These are phyloP conservation scores for Beauveria brongniartii DNA, from an alignment of 2,329 filamentous ascomycete species.

Conservation along the genomic window DNA sequence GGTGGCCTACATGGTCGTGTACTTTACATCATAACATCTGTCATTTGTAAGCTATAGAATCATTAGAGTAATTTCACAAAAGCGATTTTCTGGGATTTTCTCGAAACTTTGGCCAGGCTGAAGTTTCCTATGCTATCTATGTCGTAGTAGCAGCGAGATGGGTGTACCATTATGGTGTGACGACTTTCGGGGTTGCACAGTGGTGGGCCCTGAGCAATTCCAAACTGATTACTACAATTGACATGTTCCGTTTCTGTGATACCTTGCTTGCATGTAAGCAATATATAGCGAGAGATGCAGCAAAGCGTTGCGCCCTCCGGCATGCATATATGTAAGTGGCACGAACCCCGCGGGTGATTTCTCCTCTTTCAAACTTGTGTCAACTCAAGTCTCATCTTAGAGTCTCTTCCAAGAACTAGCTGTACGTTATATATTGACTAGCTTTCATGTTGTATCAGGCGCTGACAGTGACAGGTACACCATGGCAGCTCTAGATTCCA, in stretches of 20 bases:
- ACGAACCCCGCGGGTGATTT: neutral
- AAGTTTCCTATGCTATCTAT: neutral
- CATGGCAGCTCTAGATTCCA: neutral
- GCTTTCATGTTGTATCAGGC: no score
- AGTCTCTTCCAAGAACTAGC: neutral
- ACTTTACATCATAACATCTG: constrained; percentile 51
- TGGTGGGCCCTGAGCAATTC: no score
- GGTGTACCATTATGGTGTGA: no score
- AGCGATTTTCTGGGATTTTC: no score
- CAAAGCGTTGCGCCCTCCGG: no score
- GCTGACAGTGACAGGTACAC: neutral
- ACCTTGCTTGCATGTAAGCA: no score
- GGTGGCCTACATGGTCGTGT: constrained; percentile 90
- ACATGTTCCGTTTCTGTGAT: no score
- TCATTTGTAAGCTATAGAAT: neutral
- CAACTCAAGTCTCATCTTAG: neutral
- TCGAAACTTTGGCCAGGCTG: neutral
- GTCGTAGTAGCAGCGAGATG: neutral
- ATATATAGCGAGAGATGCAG: no score
- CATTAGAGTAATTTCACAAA: constrained; percentile 1
- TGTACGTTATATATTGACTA: no score
- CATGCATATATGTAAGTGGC: no score
- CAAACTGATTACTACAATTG: no score
- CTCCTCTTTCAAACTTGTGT: neutral
- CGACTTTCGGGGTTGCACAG: no score